Conservation (phyloP, 2,329 filamentous ascomycete species). For the Neonectria ditissima region DNA sequence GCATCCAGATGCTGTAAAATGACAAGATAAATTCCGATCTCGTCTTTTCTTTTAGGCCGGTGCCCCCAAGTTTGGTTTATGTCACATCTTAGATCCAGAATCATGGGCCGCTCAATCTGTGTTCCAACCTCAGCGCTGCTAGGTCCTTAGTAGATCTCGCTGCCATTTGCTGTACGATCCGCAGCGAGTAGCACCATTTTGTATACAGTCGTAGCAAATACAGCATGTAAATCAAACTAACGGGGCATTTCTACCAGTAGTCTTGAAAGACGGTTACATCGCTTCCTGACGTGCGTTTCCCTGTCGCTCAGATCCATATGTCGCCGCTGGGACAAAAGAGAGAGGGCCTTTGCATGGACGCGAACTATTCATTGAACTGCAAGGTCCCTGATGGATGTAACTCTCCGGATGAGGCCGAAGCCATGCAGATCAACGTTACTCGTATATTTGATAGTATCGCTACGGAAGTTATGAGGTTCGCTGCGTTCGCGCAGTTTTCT, state of each 20-base stretch:
- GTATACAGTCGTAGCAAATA: not conserved
- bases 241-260: too few relatives aligned
- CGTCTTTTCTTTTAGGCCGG: too few relatives aligned
- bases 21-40: too few relatives aligned
- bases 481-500: not conserved
- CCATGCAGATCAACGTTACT: constrained; percentile 13
- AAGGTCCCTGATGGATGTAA: constrained; percentile 11
- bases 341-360: not conserved
- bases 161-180: not conserved
- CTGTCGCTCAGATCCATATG: too few relatives aligned
- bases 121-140: not conserved
- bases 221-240: not conserved
- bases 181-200: not conserved
- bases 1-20: not conserved
- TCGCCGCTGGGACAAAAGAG: too few relatives aligned
- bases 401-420: constrained; percentile 1
- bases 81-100: not conserved
- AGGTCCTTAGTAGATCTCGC: not conserved
- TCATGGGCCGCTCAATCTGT: not conserved
- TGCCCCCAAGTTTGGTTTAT: not conserved
- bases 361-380: not conserved
- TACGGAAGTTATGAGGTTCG: not conserved
- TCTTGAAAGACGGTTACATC: not conserved
- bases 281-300: not conserved
- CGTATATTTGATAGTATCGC: constrained; percentile 3